Base-by-base conservation (phyloP, 2,329 filamentous ascomycete species). In the Xylaria sp. region DNA sequence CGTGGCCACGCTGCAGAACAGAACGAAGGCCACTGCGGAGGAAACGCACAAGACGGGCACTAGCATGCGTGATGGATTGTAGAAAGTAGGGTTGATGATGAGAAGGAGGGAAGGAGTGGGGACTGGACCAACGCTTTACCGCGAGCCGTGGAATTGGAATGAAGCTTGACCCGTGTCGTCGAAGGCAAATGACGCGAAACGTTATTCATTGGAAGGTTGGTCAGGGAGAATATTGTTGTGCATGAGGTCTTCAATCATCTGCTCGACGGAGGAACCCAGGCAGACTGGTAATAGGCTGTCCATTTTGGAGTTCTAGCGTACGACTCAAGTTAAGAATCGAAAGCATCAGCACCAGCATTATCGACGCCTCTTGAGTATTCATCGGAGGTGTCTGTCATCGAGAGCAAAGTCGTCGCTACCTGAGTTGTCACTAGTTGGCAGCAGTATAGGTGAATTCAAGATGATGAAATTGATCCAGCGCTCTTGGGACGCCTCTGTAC, bases 11-110 rank as follows among this genome's bases (percentile, higher is more conserved):
- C 76, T 91, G 79, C 86, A 90, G 82, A 82, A 91, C 77, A 83
- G 85, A 78, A 91, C 89, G 34, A 89, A 88, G 81, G 75, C 79
- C 69, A 74, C 83, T 58, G 84, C 87, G 63, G 81, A 87, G 78
- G 82, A 88, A 78, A 83, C 76, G 58, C 70, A 71, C 69, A 86
- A 84, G 81, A 76, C 79, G 10, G 84, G 84, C 51, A 87, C 84
- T n/a, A 87, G 84, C 75, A 81, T 81, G 79, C 77, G 75, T 34
- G 84, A 86, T 59, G 79, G 80, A 10, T 74, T 85, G 76, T 84
- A 78, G 65, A 46, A 48, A 37, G 20, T 12, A 13, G 31, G 31
- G 7, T 61, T 31, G 18, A 37, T 10, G 37, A 55, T 18, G 18
- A 37, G 2, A 8, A 63, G 20, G 41, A 37, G 2, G 12, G 54